Conservation (phyloP, 768 basidiomycete genomes). For the Pisolithus sp. region DNA sequence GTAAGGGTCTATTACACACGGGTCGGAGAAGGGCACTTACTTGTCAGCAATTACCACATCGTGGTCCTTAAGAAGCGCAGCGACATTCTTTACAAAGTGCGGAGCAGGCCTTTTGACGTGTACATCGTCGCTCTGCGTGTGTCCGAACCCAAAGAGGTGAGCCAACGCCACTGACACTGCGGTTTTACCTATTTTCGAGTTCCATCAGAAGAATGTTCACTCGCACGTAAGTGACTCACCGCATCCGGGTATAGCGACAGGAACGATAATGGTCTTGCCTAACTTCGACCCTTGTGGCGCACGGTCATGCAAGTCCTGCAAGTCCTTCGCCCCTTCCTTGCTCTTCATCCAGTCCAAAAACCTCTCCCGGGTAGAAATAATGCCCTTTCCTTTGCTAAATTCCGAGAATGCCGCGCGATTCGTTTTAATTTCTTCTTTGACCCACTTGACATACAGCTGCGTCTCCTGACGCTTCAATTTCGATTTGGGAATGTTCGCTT, state of each 20-base stretch:
- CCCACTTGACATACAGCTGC: slow-evolving; percentile 75
- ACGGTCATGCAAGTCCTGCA: slow-evolving; percentile 19
- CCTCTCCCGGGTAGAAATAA: slow-evolving; percentile 73
- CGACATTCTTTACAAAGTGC: slow-evolving; percentile 67
- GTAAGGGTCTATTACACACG: neutral
- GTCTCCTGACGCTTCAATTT: slow-evolving; percentile 79
- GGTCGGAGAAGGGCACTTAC: slow-evolving; percentile 35
- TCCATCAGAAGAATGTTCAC: neutral
- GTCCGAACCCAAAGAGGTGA: slow-evolving; percentile 79
- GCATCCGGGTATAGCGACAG: slow-evolving; percentile 88
- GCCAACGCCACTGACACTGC: slow-evolving; percentile 71
- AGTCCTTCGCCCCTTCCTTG: slow-evolving; percentile 36
- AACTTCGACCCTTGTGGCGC: slow-evolving; percentile 23
- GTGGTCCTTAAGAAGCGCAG: slow-evolving; percentile 48
- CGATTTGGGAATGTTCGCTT: slow-evolving; percentile 45
- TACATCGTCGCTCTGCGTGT: slow-evolving; percentile 93
- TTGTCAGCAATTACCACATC: slow-evolving; percentile 91
- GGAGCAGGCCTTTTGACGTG: slow-evolving; percentile 66
- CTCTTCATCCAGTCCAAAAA: slow-evolving; percentile 66
- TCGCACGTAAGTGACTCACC: slow-evolving; percentile 44
- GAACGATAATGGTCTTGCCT: slow-evolving; percentile 79
- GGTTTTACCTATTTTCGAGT: slow-evolving; percentile 68
- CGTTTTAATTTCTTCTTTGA: slow-evolving; percentile 62
- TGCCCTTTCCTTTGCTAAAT: slow-evolving; percentile 70
- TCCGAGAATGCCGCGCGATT: slow-evolving; percentile 55